phyloP scores from a whole-genome alignment of 2,329 filamentous ascomycete species.

The Diaporthe capsici region DNA sequence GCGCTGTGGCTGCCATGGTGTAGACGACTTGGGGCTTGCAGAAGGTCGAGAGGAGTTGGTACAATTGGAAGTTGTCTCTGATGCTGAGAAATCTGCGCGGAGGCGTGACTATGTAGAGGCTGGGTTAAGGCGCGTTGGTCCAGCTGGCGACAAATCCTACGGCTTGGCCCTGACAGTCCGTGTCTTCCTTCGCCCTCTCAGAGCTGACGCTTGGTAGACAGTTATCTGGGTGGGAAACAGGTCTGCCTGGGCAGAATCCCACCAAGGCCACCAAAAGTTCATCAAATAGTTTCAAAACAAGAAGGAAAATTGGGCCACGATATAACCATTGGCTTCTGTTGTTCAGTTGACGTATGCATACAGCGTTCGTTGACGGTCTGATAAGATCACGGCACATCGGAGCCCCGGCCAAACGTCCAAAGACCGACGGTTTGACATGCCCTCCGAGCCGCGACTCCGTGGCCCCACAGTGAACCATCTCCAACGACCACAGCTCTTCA shows the following conservation, averaged over 20 bases:
- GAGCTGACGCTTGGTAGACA: not conserved
- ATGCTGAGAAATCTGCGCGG: not conserved
- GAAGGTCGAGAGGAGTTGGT: not conserved
- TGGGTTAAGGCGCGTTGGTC: not conserved
- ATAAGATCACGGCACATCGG: slow-evolving; percentile 17
- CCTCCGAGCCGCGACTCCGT: slow-evolving; percentile 6
- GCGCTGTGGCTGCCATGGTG: slow-evolving; percentile 37
- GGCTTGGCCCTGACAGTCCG: not conserved
- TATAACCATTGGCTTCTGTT: not conserved
- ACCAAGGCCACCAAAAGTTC: not conserved
- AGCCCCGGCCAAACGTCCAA: not conserved
- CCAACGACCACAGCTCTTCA: not conserved
- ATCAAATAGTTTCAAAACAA: not conserved
- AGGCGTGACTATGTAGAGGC: not conserved
- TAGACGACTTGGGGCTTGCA: not conserved
- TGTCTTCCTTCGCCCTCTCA: not conserved
- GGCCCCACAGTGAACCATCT: not conserved
- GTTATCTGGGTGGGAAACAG: not conserved
- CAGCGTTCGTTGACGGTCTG: not conserved
- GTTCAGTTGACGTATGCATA: not conserved
- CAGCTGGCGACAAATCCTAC: not conserved
- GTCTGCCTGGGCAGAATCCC: too few relatives aligned
- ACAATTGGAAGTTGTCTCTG: not conserved
- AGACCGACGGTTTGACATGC: slow-evolving; percentile 1
- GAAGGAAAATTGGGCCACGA: not conserved